phyloP scores from a whole-genome alignment of 495 filamentous ascomycete genomes.

The Lasiosphaeria miniovina region DNA sequence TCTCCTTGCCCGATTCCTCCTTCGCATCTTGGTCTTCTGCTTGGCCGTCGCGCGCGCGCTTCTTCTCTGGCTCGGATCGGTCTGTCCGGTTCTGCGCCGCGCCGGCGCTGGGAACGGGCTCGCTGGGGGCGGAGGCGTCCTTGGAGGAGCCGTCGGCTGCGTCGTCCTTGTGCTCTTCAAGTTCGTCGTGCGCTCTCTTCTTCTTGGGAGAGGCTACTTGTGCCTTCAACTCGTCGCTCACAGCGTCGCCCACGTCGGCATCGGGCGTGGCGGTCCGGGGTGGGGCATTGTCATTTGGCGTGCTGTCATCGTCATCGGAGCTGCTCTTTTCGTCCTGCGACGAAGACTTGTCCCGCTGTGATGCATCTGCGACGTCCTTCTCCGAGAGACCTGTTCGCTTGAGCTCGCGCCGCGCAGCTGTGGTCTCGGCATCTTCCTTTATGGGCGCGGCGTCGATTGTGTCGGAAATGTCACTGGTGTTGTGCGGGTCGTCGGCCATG shows the following conservation, averaged over 20 bases:
- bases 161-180: constrained; percentile 41
- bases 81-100: constrained; percentile 38
- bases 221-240: constrained; percentile 41
- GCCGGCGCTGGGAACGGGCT: constrained; percentile 8
- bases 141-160: constrained; percentile 36
- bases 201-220: constrained; percentile 54
- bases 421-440: constrained; percentile 54
- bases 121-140: constrained; percentile 24
- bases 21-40: neutral
- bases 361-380: constrained; percentile 26
- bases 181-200: constrained; percentile 53
- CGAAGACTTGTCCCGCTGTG: constrained; percentile 7
- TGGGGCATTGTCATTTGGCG: constrained; percentile 20
- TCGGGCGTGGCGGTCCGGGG: constrained; percentile 28
- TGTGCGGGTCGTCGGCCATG: constrained; percentile 38
- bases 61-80: constrained; percentile 55
- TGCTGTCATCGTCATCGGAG: constrained; percentile 25
- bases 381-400: constrained; percentile 54
- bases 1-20: neutral
- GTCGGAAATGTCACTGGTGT: constrained; percentile 32
- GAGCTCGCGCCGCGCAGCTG: constrained; percentile 52
- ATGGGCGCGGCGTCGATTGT: constrained; percentile 19
- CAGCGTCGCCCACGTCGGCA: constrained; percentile 24
- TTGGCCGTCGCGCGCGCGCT: constrained; percentile 46
- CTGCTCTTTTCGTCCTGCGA: constrained; percentile 24